A percentile compares a stretch with the other conserved stretches of the same genome.
phyloP scores from a whole-genome alignment of 345 rosid genomes.

The Iberis pinnata region DNA sequence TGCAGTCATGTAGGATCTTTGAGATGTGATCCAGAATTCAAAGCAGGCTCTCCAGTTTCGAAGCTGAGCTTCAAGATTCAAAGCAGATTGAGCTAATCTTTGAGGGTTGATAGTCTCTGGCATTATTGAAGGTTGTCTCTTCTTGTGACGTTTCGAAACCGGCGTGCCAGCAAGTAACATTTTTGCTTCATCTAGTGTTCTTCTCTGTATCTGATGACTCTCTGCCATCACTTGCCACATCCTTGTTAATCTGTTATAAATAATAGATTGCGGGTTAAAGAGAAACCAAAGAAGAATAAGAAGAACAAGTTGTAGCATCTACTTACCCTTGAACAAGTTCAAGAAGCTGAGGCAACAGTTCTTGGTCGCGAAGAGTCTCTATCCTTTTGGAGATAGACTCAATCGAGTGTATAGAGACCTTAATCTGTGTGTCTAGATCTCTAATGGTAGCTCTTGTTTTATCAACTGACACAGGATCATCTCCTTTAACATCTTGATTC shows the following conservation, averaged over 20 bases:
- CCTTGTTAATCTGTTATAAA: slow-evolving; percentile 54
- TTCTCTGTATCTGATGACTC: slow-evolving; percentile 75
- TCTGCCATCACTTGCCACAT: slow-evolving; percentile 99
- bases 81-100: slow-evolving; percentile 53
- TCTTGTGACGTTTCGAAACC: slow-evolving; percentile 56
- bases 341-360: slow-evolving; percentile 86
- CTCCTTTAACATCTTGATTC: slow-evolving; percentile 81
- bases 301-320: neutral
- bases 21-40: slow-evolving; percentile 74
- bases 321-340: slow-evolving; percentile 90
- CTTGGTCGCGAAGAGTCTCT: slow-evolving; percentile 83
- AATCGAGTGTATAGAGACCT: slow-evolving; percentile 78
- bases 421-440: slow-evolving; percentile 72
- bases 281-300: slow-evolving; percentile 4
- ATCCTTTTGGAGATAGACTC: slow-evolving; percentile 88
- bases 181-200: slow-evolving; percentile 81
- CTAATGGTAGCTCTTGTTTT: slow-evolving; percentile 68
- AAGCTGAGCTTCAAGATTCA: slow-evolving; percentile 69
- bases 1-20: slow-evolving; percentile 65
- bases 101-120: slow-evolving; percentile 55
- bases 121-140: slow-evolving; percentile 40
- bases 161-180: slow-evolving; percentile 74
- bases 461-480: slow-evolving; percentile 56
- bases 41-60: slow-evolving; percentile 83
- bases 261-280: neutral